phyloP scores from a whole-genome alignment of 73 alveolate species.

The Stentor roeselii region DNA sequence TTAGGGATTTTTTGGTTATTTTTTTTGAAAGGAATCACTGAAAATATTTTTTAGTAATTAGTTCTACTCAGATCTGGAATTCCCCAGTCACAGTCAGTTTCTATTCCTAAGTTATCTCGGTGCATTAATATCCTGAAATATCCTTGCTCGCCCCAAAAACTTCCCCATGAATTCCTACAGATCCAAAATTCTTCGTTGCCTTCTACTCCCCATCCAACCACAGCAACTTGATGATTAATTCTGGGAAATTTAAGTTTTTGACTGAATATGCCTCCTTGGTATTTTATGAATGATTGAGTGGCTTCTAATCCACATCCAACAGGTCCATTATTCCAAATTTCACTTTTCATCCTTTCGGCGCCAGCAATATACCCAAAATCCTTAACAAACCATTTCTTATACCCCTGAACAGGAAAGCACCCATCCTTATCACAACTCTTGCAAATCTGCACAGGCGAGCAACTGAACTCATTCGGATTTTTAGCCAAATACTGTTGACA shows the following conservation, averaged over 20 bases:
- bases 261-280: constrained; percentile 78
- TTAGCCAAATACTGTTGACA: constrained; percentile 65
- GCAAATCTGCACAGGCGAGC: constrained; percentile 28
- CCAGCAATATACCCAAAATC: constrained; percentile 55
- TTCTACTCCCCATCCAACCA: too few relatives aligned
- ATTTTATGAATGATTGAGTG: constrained; percentile 51
- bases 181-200: constrained; percentile 87
- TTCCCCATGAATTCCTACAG: constrained; percentile 87
- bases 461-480: constrained; percentile 31
- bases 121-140: constrained; percentile 69
- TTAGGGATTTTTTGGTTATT: too few relatives aligned
- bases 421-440: constrained; percentile 17
- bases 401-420: constrained; percentile 62
- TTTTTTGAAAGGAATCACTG: too few relatives aligned
- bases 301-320: constrained; percentile 63
- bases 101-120: constrained; percentile 66
- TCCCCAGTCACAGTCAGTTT: constrained; percentile 47
- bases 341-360: constrained; percentile 68
- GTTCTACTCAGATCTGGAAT: constrained; percentile 26
- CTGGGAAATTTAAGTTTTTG: constrained; percentile 38
- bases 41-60: too few relatives aligned
- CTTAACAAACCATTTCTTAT: constrained; percentile 39
- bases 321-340: constrained; percentile 74
- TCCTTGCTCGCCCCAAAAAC: constrained; percentile 88
- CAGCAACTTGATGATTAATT: constrained; percentile 60